Base-by-base conservation (phyloP, 148 eudicot species). In the Dianthus caryophyllus region DNA sequence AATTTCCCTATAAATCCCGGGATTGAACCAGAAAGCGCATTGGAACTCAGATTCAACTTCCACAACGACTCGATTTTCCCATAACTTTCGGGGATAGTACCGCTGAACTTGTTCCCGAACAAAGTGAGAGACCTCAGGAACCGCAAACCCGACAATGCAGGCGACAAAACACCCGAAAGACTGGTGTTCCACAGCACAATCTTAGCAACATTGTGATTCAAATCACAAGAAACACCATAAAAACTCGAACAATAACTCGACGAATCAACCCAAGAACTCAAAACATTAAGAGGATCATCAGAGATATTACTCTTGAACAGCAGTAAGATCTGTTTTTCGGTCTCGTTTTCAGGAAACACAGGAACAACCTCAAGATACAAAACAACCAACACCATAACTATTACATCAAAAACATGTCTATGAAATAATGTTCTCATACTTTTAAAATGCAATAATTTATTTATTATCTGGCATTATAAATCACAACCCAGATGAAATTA, bases 41-140 rank as follows among this genome's bases (percentile, higher is more conserved):
- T 94, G 44, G 97, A 84, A 73, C 97, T 94, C 56, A 94, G 62
- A 81, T 94, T 94, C 72, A 94, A 75, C 82, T 94, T 94, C 99
- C 99, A 94, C 61, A 94, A 64, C 36, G 93, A 47, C 21, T 65
- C 68, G 51, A 90, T 81, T 29, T 75, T 85, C 17, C 96, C 88
- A 69, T 84, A 94, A 52, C 86, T 96, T 8, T 52, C 20, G 2
- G 99, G 99, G 24, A 94, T 84, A 59, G 78, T 84, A 6, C 99
- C 99, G 15, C 71, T 77, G 57, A 94, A 94, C 55, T 68, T 71
- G 64, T 94, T 94, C 14, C 97, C 97, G 74, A 83, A 94, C 57
- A 94, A 74, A 36, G 81, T 71, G 12, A 94, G 75, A 43, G 79
- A 81, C 21, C 99, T 75, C 47, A 94, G 73, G 21, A 75, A 82